Base-by-base conservation (phyloP, 768 basidiomycete genomes). In the Multifurca ochricompacta region DNA sequence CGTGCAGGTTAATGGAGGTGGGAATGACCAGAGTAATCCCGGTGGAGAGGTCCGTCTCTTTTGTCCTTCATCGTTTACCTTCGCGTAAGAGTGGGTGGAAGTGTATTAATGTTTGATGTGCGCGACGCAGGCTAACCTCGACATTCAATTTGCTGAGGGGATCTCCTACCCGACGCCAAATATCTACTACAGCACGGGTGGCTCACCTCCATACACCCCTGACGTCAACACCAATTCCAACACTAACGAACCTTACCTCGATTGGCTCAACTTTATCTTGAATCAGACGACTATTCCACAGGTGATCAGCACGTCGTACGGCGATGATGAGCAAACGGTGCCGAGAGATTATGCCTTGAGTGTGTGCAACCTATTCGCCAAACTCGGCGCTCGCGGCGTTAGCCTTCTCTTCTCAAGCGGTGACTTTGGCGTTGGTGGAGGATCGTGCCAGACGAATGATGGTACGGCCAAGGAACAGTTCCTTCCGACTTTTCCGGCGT, bases 341-440 rank as follows among this genome's bases (percentile, higher is more conserved):
- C 83, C 83, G 3, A 48, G 59, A n/a, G 82, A 84, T 59, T 85
- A 80, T 62, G 82, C 82, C 7, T 67, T 59, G 19, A 66, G 62
- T 4, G 81, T 86, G 21, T 86, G 83, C 72, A 76, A 78, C 52
- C 59, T 76, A 37, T 81, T 85, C 53, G 81, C 79, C 6, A 76
- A 79, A 59, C 76, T 86, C 41, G 83, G 84, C 31, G 70, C 75
- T 31, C 71, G 72, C 19, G 84, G 84, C 11, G 77, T 73, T 46
- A 80, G 76, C 30, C 70, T 80, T 23, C 73, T 85, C 69, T 85
- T 83, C 72, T 78, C 78, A 32, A 79, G 78, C 49, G 84, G 84
- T 36, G 83, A 85, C 59, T 67, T 63, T 48, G 83, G 82, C 36
- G 83, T 85, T 35, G 83, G 84, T 34, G 79, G 67, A 11, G 82